Evolutionary conservation across 148 eudicot genomes (phyloP), one percentile per base, ranked within the genome.

Genomic region (Suaeda aralocaspica): DNA sequence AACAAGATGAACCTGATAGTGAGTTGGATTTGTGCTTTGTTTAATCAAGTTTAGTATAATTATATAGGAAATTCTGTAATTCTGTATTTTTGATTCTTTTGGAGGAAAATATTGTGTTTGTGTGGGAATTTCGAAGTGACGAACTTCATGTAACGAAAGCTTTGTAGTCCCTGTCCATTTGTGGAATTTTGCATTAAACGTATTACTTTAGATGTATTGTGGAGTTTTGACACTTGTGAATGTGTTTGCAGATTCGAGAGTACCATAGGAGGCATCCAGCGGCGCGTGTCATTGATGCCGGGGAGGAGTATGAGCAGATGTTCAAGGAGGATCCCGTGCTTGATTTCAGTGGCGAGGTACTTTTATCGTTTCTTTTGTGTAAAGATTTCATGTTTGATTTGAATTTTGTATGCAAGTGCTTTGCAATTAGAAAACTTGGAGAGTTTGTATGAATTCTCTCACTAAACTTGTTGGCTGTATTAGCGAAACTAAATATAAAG

Each of bases 321-420:
- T 91, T 95, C 49, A 89, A 95, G 70, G 97, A 87, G 80, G 96
- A 95, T 63, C 94, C 90, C 2, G 69, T 76, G 55, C 85, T 95
- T 77, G 97, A 95, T 79, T 95, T 95, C 68, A 91, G 94, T 66
- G 99, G 99, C 59, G 99, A 95, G 97, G 97, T 95, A 72, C 29
- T 4, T 30, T 64, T 76, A 28, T 69, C 12, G 44, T 57, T 31
- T 18, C 34, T 14, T 73, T 11, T 46, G 22, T 29, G 7, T 42
- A 21, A 24, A 9, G 29, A 22, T 33, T 56, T 28, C 2, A 31
- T 13, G 21, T 29, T 41, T 29, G 31, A 29, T 19, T 16, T 21
- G 16, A 45, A 12, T 21, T 25, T 14, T 34, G 6, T 39, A 39
- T 1, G 16, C 24, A 31, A 21, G 49, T 45, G 22, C 28, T 2